Conservation (phyloP, 306 rosid genomes). For the Abrus precatorius region DNA sequence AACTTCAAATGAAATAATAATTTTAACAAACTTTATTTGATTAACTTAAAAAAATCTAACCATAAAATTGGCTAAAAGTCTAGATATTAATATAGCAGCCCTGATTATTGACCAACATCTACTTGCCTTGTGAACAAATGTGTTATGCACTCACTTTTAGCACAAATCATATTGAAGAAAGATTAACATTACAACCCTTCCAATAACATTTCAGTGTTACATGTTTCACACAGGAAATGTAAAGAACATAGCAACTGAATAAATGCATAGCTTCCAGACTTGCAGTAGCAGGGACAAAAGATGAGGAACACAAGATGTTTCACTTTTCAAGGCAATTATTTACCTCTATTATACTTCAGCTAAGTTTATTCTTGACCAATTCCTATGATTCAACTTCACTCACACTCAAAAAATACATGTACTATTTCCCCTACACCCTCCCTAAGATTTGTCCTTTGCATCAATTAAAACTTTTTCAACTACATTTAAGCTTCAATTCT, state of each 20-base stretch:
- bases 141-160: neutral
- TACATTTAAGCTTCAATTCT: slow-evolving; percentile 23
- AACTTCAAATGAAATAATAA: no score
- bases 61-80: no score
- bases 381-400: slow-evolving; percentile 57
- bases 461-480: slow-evolving; percentile 14
- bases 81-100: no score
- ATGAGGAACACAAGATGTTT: slow-evolving; percentile 56
- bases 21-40: no score
- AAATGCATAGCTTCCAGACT: neutral
- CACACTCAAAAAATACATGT: slow-evolving; percentile 44
- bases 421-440: neutral
- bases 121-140: neutral
- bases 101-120: neutral
- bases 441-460: slow-evolving; percentile 23
- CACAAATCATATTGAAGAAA: neutral
- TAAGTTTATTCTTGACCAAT: slow-evolving; percentile 45
- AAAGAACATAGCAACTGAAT: neutral
- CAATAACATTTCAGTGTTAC: neutral
- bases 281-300: slow-evolving; percentile 17
- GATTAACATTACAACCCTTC: neutral
- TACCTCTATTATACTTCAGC: slow-evolving; percentile 49
- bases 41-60: no score
- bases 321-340: slow-evolving; percentile 54
- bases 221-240: neutral